These are phyloP conservation scores for Blastobotrys petasosporus DNA, from an alignment of 1,139 yeast species.

Conservation along the genomic window DNA sequence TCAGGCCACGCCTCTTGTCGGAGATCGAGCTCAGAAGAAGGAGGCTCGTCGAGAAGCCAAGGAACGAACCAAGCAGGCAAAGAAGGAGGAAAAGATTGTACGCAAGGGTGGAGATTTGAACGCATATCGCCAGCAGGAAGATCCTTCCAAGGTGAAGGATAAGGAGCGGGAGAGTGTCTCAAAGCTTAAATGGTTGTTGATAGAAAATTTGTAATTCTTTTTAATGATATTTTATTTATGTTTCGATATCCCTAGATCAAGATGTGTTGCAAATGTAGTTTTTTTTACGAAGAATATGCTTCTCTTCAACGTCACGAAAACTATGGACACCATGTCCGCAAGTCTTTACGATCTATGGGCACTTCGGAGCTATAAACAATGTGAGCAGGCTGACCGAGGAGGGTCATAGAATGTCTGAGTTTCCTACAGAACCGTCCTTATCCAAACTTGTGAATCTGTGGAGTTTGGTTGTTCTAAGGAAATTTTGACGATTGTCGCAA, in stretches of 20 bases:
- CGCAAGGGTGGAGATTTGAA: neutral
- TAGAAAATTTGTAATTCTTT: neutral
- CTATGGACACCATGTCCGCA: constrained; percentile 58
- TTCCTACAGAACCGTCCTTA: constrained; percentile 84
- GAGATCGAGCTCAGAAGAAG: neutral
- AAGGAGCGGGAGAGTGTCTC: constrained; percentile 2
- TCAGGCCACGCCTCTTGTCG: neutral
- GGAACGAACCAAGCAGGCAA: neutral
- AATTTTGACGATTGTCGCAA: constrained; percentile 72
- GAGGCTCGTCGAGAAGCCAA: neutral
- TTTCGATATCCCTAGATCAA: too few relatives aligned
- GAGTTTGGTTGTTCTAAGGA: constrained; percentile 68
- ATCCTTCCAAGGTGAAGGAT: neutral
- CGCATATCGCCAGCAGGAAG: neutral
- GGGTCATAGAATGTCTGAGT: constrained; percentile 64
- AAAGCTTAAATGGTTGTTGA: neutral
- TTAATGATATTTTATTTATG: too few relatives aligned
- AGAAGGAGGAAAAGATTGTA: neutral
- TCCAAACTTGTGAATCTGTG: constrained; percentile 62
- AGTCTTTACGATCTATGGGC: constrained; percentile 86
- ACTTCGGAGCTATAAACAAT: constrained; percentile 74
- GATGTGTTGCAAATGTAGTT: too few relatives aligned
- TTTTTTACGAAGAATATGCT: too few relatives aligned
- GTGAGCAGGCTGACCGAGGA: constrained; percentile 62
- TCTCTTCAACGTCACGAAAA: too few relatives aligned